These are phyloP conservation scores for Phialemonium atrogriseum DNA, from an alignment of 2,329 filamentous ascomycete genomes.

Conservation along the genomic window DNA sequence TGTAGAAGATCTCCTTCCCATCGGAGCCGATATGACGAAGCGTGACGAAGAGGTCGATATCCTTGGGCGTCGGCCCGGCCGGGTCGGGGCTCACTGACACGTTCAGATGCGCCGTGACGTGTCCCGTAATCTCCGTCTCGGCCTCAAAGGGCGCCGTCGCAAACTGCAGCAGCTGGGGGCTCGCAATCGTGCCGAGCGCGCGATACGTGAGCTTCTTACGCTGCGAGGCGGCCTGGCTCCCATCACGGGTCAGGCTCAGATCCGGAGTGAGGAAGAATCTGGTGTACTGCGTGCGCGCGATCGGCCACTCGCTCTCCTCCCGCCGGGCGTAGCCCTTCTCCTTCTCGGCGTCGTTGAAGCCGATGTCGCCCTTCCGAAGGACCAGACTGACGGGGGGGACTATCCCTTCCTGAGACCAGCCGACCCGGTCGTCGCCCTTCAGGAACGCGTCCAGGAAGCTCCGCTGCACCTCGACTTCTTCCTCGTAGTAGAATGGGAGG, in stretches of 20 bases:
- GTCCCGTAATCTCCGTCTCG: constrained; percentile 58
- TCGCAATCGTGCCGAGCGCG: constrained; percentile 44
- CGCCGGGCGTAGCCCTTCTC: constrained; percentile 45
- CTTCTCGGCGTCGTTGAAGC: constrained; percentile 50
- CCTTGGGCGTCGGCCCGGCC: constrained; percentile 22
- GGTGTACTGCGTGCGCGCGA: constrained; percentile 52
- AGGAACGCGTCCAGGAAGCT: constrained; percentile 61
- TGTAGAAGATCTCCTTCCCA: constrained; percentile 50
- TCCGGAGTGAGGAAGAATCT: constrained; percentile 46
- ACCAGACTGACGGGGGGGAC: constrained; percentile 47
- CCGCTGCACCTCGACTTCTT: constrained; percentile 54
- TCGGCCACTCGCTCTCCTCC: constrained; percentile 53
- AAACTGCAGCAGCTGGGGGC: constrained; percentile 45
- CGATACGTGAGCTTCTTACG: constrained; percentile 41
- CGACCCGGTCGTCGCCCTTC: constrained; percentile 49
- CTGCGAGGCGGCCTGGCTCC: no score
- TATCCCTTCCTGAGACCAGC: constrained; percentile 46
- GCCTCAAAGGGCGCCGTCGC: constrained; percentile 41
- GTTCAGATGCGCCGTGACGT: constrained; percentile 52
- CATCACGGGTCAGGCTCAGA: constrained; percentile 23
- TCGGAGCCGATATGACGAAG: constrained; percentile 43
- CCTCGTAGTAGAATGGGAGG: constrained; percentile 57
- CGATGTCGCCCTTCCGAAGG: constrained; percentile 53
- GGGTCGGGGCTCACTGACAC: constrained; percentile 51
- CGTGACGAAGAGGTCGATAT: constrained; percentile 54